A percentile compares a stretch with the other conserved stretches of the same genome.
phyloP scores from a whole-genome alignment of 2,329 filamentous ascomycete species.

The Juglanconis sp. region DNA sequence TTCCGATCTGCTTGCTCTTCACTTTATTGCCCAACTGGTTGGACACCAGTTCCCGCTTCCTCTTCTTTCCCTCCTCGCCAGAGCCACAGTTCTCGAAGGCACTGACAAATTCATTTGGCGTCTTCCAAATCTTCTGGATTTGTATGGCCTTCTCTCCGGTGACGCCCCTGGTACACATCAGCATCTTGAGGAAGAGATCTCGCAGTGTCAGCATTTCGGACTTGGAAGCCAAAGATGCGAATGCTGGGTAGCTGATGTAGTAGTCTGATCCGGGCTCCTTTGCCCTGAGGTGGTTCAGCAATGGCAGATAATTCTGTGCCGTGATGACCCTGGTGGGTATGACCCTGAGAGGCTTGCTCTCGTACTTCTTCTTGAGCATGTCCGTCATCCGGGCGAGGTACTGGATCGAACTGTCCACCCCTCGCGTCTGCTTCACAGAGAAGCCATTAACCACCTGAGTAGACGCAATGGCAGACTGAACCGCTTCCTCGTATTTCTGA shows the following conservation, averaged over 20 bases:
- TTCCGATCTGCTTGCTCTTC: conserved; percentile 66
- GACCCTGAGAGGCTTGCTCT: conserved; percentile 53
- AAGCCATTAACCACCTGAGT: conserved; percentile 77
- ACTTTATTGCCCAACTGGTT: conserved; percentile 55
- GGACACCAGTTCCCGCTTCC: conserved; percentile 59
- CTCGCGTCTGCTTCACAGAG: conserved; percentile 73
- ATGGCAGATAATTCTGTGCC: conserved; percentile 61
- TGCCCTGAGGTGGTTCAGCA: conserved; percentile 57
- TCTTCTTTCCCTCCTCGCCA: conserved; percentile 49
- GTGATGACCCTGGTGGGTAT: conserved; percentile 66
- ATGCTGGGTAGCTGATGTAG: conserved; percentile 67
- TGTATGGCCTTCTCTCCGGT: conserved; percentile 76
- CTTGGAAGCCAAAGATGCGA: conserved; percentile 71
- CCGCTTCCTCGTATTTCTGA: conserved; percentile 60
- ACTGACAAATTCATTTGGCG: conserved; percentile 67
- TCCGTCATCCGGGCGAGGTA: conserved; percentile 72
- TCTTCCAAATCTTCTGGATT: conserved; percentile 76
- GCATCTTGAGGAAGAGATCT: conserved; percentile 78
- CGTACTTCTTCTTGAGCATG: conserved; percentile 64
- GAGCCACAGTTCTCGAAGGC: conserved; percentile 58
- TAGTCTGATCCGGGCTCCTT: conserved; percentile 49
- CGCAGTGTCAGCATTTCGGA: conserved; percentile 70
- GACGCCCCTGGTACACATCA: conserved; percentile 75
- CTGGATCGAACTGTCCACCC: conserved; percentile 73
- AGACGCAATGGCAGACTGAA: conserved; percentile 70